Evolutionary conservation across 73 alveolate species (phyloP).

Genomic region (Effrenium voratum): DNA sequence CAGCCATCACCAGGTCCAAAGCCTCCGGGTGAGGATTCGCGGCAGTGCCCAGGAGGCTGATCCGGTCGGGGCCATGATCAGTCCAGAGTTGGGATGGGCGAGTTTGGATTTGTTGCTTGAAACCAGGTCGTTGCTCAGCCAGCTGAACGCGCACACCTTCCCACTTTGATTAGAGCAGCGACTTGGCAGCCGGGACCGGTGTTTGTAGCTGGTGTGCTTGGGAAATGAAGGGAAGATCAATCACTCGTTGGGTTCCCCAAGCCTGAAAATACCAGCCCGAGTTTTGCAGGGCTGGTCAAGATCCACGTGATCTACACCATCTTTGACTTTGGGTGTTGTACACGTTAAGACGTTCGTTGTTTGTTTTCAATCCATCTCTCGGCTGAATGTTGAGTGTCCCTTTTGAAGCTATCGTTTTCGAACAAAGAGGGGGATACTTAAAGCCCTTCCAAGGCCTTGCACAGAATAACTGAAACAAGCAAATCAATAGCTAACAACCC

Average conservation of each 20-base stretch:
- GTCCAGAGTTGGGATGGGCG: background rate
- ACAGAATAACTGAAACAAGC: no score
- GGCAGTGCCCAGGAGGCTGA: conserved; percentile 46
- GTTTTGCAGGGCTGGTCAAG: background rate
- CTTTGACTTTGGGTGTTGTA: no score
- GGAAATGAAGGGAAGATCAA: background rate
- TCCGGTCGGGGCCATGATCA: background rate
- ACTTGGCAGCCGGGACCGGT: background rate
- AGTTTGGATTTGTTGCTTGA: background rate
- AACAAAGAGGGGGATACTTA: no score
- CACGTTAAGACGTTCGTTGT: no score
- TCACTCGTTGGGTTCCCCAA: background rate
- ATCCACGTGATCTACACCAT: no score
- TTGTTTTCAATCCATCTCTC: no score
- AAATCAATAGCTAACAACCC: no score
- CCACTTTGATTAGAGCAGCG: background rate
- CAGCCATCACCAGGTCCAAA: conserved; percentile 66
- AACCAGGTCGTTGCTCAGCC: background rate
- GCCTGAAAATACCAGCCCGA: background rate
- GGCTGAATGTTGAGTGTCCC: no score
- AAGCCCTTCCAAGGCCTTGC: no score
- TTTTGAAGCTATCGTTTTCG: no score
- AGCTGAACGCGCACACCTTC: background rate
- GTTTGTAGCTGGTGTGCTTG: background rate
- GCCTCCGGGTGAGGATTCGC: conserved; percentile 50